Conservation (phyloP, 345 rosid genomes). For the Excoecaria cochinchinensis region DNA sequence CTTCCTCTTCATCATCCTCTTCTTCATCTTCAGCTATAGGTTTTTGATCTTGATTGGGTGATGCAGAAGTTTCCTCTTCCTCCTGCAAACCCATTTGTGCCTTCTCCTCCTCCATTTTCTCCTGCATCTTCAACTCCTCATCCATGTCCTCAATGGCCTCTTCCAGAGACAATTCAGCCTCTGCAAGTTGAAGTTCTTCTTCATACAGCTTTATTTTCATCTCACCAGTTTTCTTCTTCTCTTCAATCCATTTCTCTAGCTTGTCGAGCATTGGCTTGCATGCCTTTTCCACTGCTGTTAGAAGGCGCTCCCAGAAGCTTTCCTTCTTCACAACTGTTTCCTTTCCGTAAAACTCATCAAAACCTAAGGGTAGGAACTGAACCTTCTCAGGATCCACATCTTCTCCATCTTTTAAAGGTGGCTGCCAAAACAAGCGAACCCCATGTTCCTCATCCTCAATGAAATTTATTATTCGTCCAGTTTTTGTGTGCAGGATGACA, state of each 20-base stretch:
- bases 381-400: constrained; percentile 59
- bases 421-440: constrained; percentile 86
- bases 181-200: constrained; percentile 72
- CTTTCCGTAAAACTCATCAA: constrained; percentile 78
- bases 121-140: constrained; percentile 58
- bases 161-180: constrained; percentile 82
- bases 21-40: constrained; percentile 34
- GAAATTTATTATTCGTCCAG: constrained; percentile 76
- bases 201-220: constrained; percentile 55
- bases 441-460: constrained; percentile 87
- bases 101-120: constrained; percentile 64
- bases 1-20: constrained; percentile 34
- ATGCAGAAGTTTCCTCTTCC: constrained; percentile 43
- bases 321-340: constrained; percentile 46
- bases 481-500: constrained; percentile 72
- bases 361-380: constrained; percentile 83
- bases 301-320: constrained; percentile 41
- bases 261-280: constrained; percentile 49
- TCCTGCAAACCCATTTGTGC: constrained; percentile 48
- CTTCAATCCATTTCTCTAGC: constrained; percentile 78
- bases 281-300: constrained; percentile 50
- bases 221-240: constrained; percentile 62
- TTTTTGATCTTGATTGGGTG: constrained; percentile 37
- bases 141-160: constrained; percentile 90
- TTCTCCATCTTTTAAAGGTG: constrained; percentile 68